Conservation (phyloP, 108 stramenopile genomes). For the Conticribra weissflogii region DNA sequence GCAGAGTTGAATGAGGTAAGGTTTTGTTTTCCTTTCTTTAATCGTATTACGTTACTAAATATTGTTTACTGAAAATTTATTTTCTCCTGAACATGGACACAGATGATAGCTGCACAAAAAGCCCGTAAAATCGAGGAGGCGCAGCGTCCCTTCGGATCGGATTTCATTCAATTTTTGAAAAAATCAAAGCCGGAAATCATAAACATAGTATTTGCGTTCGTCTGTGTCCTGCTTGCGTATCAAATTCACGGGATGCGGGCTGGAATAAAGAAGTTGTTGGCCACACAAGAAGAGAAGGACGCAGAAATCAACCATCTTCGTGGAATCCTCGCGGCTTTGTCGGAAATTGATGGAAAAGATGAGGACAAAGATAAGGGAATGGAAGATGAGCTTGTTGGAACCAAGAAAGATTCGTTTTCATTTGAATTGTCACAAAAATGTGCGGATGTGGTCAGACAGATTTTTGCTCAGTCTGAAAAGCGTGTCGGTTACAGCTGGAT, state of each 20-base stretch:
- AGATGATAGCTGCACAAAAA: constrained; percentile 42
- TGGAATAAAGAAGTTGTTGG: constrained; percentile 40
- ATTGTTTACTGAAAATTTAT: too few species aligned
- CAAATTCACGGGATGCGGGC: constrained; percentile 46
- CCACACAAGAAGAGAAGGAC: constrained; percentile 20
- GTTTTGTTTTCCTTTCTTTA: too few species aligned
- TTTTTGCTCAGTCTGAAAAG: constrained; percentile 32
- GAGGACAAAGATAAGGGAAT: constrained; percentile 14
- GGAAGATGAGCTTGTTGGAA: constrained; percentile 3
- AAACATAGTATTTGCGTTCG: constrained; percentile 56
- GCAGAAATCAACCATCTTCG: constrained; percentile 23
- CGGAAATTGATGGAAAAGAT: background rate
- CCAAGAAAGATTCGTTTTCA: constrained; percentile 6
- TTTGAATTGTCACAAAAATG: constrained; percentile 30
- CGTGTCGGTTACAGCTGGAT: constrained; percentile 46
- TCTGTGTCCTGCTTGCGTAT: constrained; percentile 51
- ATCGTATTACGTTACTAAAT: too few species aligned
- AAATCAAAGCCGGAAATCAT: constrained; percentile 43
- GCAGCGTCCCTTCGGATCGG: constrained; percentile 25
- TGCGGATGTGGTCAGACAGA: constrained; percentile 13
- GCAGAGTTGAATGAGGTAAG: constrained; percentile 38
- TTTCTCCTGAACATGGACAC: background rate
- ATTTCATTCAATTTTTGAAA: constrained; percentile 38
- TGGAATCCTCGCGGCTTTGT: constrained; percentile 13
- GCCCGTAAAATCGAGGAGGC: constrained; percentile 14